A percentile compares a stretch with the other conserved stretches of the same genome.
Evolutionary conservation across 1,139 yeast genomes (phyloP).

Genomic region (Pichia norvegensis): DNA sequence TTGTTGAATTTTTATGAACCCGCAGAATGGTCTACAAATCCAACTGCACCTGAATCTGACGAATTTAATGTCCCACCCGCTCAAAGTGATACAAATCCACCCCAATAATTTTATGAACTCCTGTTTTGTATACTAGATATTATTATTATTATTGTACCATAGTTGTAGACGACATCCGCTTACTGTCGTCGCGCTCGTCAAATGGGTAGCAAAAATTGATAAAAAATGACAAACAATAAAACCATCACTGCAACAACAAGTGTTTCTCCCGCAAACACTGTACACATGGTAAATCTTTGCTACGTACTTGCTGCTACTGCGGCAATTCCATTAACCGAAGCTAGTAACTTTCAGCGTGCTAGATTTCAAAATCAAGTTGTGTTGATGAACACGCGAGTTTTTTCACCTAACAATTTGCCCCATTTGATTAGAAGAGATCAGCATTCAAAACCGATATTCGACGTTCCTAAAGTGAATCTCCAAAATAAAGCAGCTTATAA

Average conservation of each 20-base stretch:
- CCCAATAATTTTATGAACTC: neutral
- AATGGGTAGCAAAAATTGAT: neutral
- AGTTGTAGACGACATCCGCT: too few species aligned
- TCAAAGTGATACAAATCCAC: neutral
- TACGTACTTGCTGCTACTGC: slow-evolving; percentile 1
- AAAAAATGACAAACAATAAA: too few species aligned
- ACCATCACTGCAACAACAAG: too few species aligned
- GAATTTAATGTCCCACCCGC: neutral
- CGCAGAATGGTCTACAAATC: neutral
- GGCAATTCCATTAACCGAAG: neutral
- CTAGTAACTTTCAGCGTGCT: neutral
- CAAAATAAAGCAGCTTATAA: too few species aligned
- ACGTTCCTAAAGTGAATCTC: neutral
- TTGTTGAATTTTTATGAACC: neutral
- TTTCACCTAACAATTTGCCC: neutral
- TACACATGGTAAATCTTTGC: slow-evolving; percentile 12
- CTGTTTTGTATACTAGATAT: neutral
- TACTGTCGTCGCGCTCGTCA: too few species aligned
- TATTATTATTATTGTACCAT: too few species aligned
- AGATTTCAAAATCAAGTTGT: neutral
- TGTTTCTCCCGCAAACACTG: too few species aligned
- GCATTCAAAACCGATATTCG: neutral
- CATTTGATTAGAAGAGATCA: neutral
- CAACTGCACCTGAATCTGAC: neutral
- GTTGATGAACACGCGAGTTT: neutral